Evolutionary conservation across 1,284 basidiomycete species (phyloP).

Genomic region (Malassezia yamatoensis): DNA sequence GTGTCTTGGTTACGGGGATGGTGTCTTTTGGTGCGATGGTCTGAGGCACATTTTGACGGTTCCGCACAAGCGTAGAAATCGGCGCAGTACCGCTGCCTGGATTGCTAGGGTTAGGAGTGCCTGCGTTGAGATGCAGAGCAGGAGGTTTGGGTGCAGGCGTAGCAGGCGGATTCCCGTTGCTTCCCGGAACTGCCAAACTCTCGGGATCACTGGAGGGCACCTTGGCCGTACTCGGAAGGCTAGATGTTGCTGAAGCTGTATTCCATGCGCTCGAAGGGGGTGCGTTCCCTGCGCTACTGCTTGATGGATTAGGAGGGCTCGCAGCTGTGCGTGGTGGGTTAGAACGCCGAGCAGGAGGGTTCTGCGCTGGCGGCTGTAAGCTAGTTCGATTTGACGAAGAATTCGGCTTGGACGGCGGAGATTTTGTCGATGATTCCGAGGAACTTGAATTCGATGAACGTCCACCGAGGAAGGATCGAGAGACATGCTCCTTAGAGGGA

Average conservation of each 20-base stretch:
- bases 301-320: background rate
- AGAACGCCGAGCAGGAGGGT: background rate
- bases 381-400: no score
- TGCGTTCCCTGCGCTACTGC: background rate
- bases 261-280: background rate
- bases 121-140: background rate
- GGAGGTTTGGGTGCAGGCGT: background rate
- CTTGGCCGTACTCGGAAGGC: background rate
- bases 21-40: constrained; percentile 36
- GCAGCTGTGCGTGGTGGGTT: background rate
- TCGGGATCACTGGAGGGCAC: background rate
- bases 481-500: background rate
- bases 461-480: background rate
- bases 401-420: no score
- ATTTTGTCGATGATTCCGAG: background rate
- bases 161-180: background rate
- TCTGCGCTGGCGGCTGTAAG: no score
- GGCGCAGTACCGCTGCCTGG: constrained; percentile 8
- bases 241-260: background rate
- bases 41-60: constrained; percentile 20
- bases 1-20: constrained; percentile 43
- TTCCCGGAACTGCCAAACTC: background rate
- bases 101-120: background rate
- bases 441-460: background rate
- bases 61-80: constrained; percentile 17